Percentiles rank a stretch among this genome's conserved stretches.
Conservation (phyloP, 2,329 filamentous ascomycete species). For the Chalara sp. region DNA sequence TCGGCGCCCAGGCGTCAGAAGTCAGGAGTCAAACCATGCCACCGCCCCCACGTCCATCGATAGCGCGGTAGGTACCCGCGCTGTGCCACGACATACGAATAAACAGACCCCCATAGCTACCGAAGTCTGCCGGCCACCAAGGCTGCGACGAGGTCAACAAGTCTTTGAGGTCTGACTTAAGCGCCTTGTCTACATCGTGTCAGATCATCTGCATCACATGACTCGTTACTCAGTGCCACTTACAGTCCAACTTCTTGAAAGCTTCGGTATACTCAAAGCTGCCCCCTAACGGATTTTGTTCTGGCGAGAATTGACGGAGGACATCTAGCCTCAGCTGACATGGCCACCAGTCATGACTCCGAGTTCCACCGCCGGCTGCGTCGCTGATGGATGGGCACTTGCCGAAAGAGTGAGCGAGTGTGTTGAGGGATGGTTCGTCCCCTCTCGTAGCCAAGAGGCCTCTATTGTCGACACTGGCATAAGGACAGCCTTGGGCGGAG, state of each 20-base stretch:
- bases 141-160: constrained; percentile 75
- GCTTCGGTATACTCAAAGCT: constrained; percentile 68
- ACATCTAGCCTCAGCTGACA: constrained; percentile 61
- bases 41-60: constrained; percentile 68
- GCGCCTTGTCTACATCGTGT: constrained; percentile 37
- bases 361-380: constrained; percentile 52
- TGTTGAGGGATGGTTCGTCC: constrained; percentile 13
- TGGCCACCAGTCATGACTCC: constrained; percentile 70
- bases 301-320: constrained; percentile 61
- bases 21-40: constrained; percentile 32
- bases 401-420: constrained; percentile 16
- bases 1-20: not conserved
- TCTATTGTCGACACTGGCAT: constrained; percentile 10
- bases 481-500: constrained; percentile 16
- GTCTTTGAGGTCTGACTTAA: constrained; percentile 65
- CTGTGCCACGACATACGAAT: constrained; percentile 78
- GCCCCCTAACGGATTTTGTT: constrained; percentile 52
- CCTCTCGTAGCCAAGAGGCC: constrained; percentile 9
- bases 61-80: constrained; percentile 69
- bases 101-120: constrained; percentile 75
- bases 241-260: constrained; percentile 63
- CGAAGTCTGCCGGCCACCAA: constrained; percentile 78
- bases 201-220: not conserved
- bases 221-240: not conserved
- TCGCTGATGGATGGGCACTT: constrained; percentile 16